Evolutionary conservation across 2,329 filamentous ascomycete genomes (phyloP), one percentile per base, ranked within the genome.

Genomic region (Penicillium psychrosexuale): DNA sequence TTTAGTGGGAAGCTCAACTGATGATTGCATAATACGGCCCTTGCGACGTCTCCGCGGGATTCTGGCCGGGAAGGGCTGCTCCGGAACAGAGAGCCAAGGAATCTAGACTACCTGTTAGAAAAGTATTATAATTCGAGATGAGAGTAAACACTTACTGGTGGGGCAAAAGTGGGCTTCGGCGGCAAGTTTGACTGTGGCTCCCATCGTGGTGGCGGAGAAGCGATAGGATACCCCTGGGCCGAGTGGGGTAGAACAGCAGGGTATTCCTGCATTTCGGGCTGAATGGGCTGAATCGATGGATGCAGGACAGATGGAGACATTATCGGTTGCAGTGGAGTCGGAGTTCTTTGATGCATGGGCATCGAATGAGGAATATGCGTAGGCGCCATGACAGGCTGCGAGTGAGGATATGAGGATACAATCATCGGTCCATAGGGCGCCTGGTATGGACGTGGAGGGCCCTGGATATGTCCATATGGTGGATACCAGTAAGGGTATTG

Each of bases 81-180:
- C 79, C 15, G 80, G 77, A 28, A 80, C 77, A 12, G 83, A 86
- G 33, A 83, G 76, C 84, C 84, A 86, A 11, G 84, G 84, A 19
- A 86, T 71, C 78, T 82, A 60, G 28, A 55, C 39, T 8, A 38
- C 47, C 8, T 43, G 50, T 68, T 48, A 66, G 58, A 37, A 22
- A 19, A 19, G 42, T 12, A 42, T 15, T 28, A 40, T 12, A 8
- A 36, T 36, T 37, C 13, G 27, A 9, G 31, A 28, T 31, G 17
- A 6, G 24, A 39, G 28, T 24, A 24, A 24, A 7, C 33, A 67
- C 76, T 71, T 69, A 80, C 78, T 12, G 76, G 74, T 55, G 82
- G 78, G 57, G 77, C 76, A 66, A 78, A 84, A 2, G 79, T 63
- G 15, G 69, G 62, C 42, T 68, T 62, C 6, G 63, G 56, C 8